phyloP scores from a whole-genome alignment of 108 stramenopile genomes.

The Skeletonema tropicum region DNA sequence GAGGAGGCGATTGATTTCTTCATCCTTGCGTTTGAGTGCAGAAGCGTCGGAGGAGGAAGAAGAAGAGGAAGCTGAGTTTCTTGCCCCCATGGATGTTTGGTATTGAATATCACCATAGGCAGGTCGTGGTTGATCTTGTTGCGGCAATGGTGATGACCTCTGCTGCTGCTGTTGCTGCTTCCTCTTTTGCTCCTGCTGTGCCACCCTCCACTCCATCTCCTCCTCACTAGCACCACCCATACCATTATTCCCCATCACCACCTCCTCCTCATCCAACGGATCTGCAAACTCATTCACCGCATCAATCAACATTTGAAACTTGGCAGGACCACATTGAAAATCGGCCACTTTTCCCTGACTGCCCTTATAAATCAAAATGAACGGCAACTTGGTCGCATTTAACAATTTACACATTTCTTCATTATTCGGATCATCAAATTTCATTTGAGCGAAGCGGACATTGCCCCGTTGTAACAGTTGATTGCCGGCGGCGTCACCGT shows the following conservation, averaged over 20 bases:
- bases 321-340: constrained; percentile 55
- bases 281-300: constrained; percentile 40
- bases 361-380: constrained; percentile 51
- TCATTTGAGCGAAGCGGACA: constrained; percentile 55
- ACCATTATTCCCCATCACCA: neutral
- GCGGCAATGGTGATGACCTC: constrained; percentile 9
- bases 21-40: constrained; percentile 30
- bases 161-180: constrained; percentile 7
- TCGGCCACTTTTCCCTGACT: constrained; percentile 41
- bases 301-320: constrained; percentile 51
- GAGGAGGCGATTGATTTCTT: constrained; percentile 37
- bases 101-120: constrained; percentile 2
- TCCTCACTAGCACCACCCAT: constrained; percentile 9
- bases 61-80: neutral
- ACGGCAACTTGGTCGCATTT: constrained; percentile 51
- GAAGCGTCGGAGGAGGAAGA: constrained; percentile 5
- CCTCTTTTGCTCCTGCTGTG: constrained; percentile 9
- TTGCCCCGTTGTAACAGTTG: constrained; percentile 13
- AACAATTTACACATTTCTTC: constrained; percentile 50
- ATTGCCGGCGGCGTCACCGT: neutral
- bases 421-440: constrained; percentile 53
- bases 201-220: constrained; percentile 49
- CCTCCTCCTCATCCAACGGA: constrained; percentile 15
- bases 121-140: neutral
- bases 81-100: neutral